Base-by-base conservation (phyloP, 768 basidiomycete species). In the Paxillus involutus region DNA sequence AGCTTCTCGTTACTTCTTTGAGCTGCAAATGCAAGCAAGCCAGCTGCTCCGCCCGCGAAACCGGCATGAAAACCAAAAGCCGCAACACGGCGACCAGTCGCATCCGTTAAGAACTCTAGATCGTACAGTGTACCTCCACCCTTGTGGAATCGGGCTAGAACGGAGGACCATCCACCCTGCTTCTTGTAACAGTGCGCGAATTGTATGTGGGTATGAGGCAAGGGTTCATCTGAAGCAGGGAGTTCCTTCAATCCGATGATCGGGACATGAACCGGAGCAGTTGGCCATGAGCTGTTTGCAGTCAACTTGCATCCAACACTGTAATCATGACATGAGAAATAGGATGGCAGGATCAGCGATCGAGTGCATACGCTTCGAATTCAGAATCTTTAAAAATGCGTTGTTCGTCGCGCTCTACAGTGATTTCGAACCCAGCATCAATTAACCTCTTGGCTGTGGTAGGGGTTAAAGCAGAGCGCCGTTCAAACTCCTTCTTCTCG, bases 51-150 rank as follows among this genome's bases (percentile, higher is more conserved):
- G 14, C 97, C 97, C n/a, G 96, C 94, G 63, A 98, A 99, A 5
- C 97, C 97, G 12, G 97, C 97, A 70, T 98, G 91, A 76, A 88
- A 99, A 7, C 97, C 97, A 65, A 99, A 99, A 0, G 97, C 97
- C 14, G 97, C 96, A 35, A 99, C 94, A 43, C 97, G 89, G 29
- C 96, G 81, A 13, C 95, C 93, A 37, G 63, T 76, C 2, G 77
- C 82, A 66, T 98, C 93, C 58, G 84, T 88, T 58, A 98, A 79
- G 75, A 98, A 99, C 73, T 99, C 97, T 51, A 98, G 78, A 70
- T 98, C 97, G 73, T 98, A 98, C 21, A 98, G 76, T 12, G 84
- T 87, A 30, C 94, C 96, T 19, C 80, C 78, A 13, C 95, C 97
- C 46, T 79, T 78, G 68, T 82, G 75, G 78, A 98, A 99, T 19